These are phyloP conservation scores for Kentomonas sorsogonicus DNA, from an alignment of 208 protist species.

Conservation along the genomic window DNA sequence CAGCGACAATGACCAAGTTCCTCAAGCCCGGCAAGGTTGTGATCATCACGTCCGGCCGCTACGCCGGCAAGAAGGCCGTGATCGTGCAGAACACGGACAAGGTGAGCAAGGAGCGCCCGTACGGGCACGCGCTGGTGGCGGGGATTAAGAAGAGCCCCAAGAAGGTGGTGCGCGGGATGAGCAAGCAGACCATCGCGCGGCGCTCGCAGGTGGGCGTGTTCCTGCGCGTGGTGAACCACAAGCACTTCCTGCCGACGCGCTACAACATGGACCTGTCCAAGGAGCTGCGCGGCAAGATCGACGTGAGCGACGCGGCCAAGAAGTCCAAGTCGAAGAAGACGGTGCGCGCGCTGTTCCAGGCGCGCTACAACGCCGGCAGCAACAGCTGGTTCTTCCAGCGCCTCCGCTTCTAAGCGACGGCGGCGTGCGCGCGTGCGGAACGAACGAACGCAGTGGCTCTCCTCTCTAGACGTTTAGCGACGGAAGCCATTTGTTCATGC, in stretches of 20 bases:
- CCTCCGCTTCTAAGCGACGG: slow-evolving; percentile 96
- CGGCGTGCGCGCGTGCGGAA: too few species aligned
- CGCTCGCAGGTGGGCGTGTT: slow-evolving; percentile 94
- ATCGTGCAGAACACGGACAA: slow-evolving; percentile 94
- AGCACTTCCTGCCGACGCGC: slow-evolving; percentile 97
- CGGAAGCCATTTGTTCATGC: too few species aligned
- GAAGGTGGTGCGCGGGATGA: slow-evolving; percentile 94
- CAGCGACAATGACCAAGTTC: slow-evolving; percentile 92
- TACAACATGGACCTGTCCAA: slow-evolving; percentile 92
- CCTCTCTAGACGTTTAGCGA: too few species aligned
- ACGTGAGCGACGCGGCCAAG: slow-evolving; percentile 86
- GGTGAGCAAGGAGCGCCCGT: slow-evolving; percentile 89
- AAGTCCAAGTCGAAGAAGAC: slow-evolving; percentile 79
- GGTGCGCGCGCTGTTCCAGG: slow-evolving; percentile 92
- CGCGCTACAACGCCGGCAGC: slow-evolving; percentile 94
- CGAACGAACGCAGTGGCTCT: too few species aligned
- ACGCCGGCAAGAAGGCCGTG: slow-evolving; percentile 97
- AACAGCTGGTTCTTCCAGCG: slow-evolving; percentile 99
- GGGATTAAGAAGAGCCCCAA: slow-evolving; percentile 95
- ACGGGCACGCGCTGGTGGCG: slow-evolving; percentile 94
- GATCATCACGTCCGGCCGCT: slow-evolving; percentile 95
- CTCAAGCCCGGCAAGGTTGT: slow-evolving; percentile 98
- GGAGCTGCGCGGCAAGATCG: slow-evolving; percentile 89
- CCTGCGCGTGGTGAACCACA: slow-evolving; percentile 98
- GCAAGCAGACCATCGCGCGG: slow-evolving; percentile 88